These are phyloP conservation scores for Eutrema heterophyllum DNA, from an alignment of 345 rosid species.

Conservation along the genomic window DNA sequence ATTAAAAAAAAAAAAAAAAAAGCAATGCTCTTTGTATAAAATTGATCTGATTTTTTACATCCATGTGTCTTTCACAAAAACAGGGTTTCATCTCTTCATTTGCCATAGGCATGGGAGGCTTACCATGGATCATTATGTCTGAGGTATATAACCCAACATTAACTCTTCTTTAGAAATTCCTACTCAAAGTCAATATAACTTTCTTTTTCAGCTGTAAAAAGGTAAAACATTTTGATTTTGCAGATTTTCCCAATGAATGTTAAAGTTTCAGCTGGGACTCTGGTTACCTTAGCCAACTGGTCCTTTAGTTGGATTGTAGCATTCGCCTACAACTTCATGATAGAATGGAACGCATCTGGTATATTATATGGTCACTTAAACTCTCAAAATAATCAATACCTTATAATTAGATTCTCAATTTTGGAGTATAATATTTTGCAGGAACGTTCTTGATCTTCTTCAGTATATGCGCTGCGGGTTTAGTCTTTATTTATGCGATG, in stretches of 20 bases:
- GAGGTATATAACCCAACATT: slow-evolving; percentile 39
- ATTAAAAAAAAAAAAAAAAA: neutral
- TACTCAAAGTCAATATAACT: neutral
- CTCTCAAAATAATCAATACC: neutral
- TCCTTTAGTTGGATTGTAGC: slow-evolving; percentile 42
- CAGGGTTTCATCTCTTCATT: slow-evolving; percentile 38
- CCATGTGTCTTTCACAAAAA: neutral
- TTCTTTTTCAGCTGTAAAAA: neutral
- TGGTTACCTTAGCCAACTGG: slow-evolving; percentile 42
- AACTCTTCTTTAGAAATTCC: neutral
- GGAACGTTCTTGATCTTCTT: slow-evolving; percentile 59
- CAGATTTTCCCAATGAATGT: slow-evolving; percentile 54
- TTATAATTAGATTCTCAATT: neutral
- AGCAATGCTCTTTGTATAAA: neutral
- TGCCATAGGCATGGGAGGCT: slow-evolving; percentile 48
- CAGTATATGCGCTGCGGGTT: slow-evolving; percentile 11
- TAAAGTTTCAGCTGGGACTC: slow-evolving; percentile 59
- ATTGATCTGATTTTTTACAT: neutral
- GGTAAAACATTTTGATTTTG: neutral
- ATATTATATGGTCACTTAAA: neutral
- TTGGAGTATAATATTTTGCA: slow-evolving; percentile 9
- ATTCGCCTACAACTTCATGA: slow-evolving; percentile 47
- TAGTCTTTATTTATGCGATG: slow-evolving; percentile 41
- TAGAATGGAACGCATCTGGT: slow-evolving; percentile 53
- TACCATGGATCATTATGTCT: slow-evolving; percentile 61